A percentile compares a stretch with the other conserved stretches of the same genome.
Conservation (phyloP, 148 eudicot genomes). For the Agrostemma githago region DNA sequence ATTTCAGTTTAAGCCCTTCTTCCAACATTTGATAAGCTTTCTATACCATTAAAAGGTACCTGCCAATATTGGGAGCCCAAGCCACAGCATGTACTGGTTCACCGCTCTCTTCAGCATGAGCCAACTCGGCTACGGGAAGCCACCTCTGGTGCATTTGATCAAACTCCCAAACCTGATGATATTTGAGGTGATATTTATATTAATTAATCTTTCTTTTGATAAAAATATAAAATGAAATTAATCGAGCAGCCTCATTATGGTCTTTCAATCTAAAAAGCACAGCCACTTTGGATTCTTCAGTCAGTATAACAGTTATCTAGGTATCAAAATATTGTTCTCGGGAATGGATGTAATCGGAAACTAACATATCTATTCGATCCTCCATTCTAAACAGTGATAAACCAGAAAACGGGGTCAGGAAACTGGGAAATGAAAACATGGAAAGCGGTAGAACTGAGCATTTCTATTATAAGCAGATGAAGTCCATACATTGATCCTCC, state of each 20-base stretch:
- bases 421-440: background rate
- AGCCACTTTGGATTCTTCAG: background rate
- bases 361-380: background rate
- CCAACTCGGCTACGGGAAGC: conserved; percentile 96
- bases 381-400: background rate
- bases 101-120: conserved; percentile 54
- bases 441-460: background rate
- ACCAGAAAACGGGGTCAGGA: background rate
- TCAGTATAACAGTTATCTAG: background rate
- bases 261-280: background rate
- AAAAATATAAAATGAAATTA: conserved; percentile 19
- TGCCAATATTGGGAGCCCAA: conserved; percentile 99
- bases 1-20: background rate
- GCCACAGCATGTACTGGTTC: conserved; percentile 74
- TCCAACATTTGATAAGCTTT: conserved; percentile 2
- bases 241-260: background rate
- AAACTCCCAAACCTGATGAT: conserved; percentile 90
- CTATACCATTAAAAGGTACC: conserved; percentile 33
- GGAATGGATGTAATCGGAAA: background rate
- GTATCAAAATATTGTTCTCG: background rate
- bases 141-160: conserved; percentile 95
- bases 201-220: conserved; percentile 9
- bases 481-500: no score
- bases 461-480: background rate
- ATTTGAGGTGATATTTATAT: conserved; percentile 13